Base-by-base conservation (phyloP, 1,284 basidiomycete genomes). In the Agaricales sp. region DNA sequence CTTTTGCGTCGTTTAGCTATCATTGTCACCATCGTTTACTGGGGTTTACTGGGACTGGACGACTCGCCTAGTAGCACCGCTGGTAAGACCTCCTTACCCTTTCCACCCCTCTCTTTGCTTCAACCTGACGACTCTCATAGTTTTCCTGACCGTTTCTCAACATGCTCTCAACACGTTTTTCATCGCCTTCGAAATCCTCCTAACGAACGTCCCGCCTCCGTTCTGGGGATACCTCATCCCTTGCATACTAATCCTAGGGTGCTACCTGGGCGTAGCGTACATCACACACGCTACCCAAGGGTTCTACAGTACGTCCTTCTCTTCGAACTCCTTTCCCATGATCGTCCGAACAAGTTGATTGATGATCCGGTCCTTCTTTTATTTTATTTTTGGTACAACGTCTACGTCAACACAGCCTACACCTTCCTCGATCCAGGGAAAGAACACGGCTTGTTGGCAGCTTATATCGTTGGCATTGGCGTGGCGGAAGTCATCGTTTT, bases 261-360 rank as follows among this genome's bases (percentile, higher is more conserved):
- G 61, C 20, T 78, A 78, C 54, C 60, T 78, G 18, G 76, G 67
- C 13, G 61, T 79, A 3, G 73, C 73, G 6, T 75, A 74, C 52
- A 64, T 76, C 48, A 74, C 72, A 0, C 48, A 61, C 44, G 69
- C 65, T 1, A 70, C 69, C 0, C 69, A 73, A 54, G 66, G 67
- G 1, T 65, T 73, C 58, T 75, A 76, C 56, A 61, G 74, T 76
- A 52, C 51, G 73, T 65, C 18, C 6, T 20, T 23, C 11, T 45
- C 8, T n/a, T n/a, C 30, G n/a, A n/a, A n/a, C n/a, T n/a, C n/a
- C n/a, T n/a, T n/a, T n/a, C n/a, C n/a, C n/a, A n/a, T 44, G n/a
- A n/a, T n/a, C n/a, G n/a, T n/a, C n/a, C n/a, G n/a, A n/a, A n/a
- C n/a, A n/a, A n/a, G n/a, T n/a, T n/a, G n/a, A n/a, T n/a, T n/a